Evolutionary conservation across 2,329 filamentous ascomycete genomes (phyloP).

Genomic region (Colletotrichum tabaci): DNA sequence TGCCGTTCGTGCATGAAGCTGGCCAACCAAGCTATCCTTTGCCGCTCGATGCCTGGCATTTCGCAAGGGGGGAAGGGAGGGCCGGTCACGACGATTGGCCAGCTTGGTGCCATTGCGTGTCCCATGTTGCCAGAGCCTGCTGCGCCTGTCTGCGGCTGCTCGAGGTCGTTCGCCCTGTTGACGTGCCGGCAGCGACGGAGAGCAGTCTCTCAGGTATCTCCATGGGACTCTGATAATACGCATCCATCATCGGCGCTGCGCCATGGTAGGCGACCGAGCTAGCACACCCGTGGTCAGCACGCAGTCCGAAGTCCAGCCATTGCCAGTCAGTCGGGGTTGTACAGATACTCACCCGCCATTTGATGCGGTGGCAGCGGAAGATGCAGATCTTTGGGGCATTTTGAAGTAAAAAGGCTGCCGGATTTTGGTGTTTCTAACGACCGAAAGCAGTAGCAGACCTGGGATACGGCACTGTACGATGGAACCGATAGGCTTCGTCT

Average conservation of each 20-base stretch:
- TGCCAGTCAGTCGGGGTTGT: not conserved
- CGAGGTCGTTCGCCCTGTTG: slow-evolving; percentile 4
- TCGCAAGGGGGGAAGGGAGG: too few species aligned
- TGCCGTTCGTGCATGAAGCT: not conserved
- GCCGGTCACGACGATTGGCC: slow-evolving; percentile 23
- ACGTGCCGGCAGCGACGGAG: slow-evolving; percentile 7
- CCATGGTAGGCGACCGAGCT: slow-evolving; percentile 2
- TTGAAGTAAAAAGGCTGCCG: not conserved
- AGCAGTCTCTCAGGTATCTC: slow-evolving; percentile 31
- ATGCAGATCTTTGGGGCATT: slow-evolving; percentile 31
- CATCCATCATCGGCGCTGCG: slow-evolving; percentile 11
- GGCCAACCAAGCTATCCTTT: not conserved
- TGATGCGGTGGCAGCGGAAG: slow-evolving; percentile 18
- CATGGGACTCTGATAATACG: slow-evolving; percentile 9
- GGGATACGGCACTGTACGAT: not conserved
- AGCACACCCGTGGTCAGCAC: slow-evolving; percentile 19
- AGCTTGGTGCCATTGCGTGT: slow-evolving; percentile 19
- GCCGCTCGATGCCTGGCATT: not conserved
- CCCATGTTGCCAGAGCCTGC: slow-evolving; percentile 6
- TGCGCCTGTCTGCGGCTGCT: slow-evolving; percentile 18
- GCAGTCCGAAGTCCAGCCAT: not conserved
- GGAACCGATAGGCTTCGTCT: too few species aligned
- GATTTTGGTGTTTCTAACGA: not conserved
- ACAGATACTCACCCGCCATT: slow-evolving; percentile 18
- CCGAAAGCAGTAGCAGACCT: not conserved